Evolutionary conservation across 441 rosid genomes (phyloP).

Genomic region (Melianthus villosus): DNA sequence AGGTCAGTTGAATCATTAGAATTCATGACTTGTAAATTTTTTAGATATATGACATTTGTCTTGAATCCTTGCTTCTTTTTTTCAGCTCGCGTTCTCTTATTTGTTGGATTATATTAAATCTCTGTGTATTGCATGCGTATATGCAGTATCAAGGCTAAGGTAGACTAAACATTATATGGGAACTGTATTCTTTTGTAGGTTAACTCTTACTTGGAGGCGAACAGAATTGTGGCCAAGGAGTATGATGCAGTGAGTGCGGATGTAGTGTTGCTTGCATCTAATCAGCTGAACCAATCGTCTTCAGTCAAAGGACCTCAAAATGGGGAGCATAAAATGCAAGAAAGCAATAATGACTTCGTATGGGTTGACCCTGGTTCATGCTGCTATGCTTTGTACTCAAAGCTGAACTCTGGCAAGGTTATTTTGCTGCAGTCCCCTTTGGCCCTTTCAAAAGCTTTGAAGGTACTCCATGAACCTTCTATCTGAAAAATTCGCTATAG

Average conservation of each 20-base stretch:
- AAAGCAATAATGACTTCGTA: constrained; percentile 23
- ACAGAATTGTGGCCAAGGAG: constrained; percentile 51
- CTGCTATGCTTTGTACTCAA: constrained; percentile 79
- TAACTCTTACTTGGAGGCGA: constrained; percentile 26
- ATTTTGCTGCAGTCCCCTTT: constrained; percentile 65
- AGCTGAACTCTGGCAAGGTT: constrained; percentile 55
- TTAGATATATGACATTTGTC: not conserved
- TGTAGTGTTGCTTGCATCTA: constrained; percentile 47
- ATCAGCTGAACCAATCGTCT: constrained; percentile 30
- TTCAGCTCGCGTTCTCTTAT: not conserved
- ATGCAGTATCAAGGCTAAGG: not conserved
- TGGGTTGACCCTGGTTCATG: constrained; percentile 80
- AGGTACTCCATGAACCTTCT: constrained; percentile 40
- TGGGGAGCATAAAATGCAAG: constrained; percentile 13
- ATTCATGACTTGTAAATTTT: not conserved
- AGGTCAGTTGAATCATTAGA: constrained; percentile 28
- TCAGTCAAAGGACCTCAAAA: constrained; percentile 10
- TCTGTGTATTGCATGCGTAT: not conserved
- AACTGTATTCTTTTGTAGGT: constrained; percentile 27
- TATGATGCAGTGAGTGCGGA: constrained; percentile 54
- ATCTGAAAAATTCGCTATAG: too few species aligned
- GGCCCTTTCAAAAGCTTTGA: constrained; percentile 82
- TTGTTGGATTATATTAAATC: too few species aligned
- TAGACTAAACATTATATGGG: not conserved
- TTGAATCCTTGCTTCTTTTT: not conserved